Evolutionary conservation across 768 basidiomycete genomes (phyloP), one percentile per base, ranked within the genome.

Genomic region (Leccinellum luteum): DNA sequence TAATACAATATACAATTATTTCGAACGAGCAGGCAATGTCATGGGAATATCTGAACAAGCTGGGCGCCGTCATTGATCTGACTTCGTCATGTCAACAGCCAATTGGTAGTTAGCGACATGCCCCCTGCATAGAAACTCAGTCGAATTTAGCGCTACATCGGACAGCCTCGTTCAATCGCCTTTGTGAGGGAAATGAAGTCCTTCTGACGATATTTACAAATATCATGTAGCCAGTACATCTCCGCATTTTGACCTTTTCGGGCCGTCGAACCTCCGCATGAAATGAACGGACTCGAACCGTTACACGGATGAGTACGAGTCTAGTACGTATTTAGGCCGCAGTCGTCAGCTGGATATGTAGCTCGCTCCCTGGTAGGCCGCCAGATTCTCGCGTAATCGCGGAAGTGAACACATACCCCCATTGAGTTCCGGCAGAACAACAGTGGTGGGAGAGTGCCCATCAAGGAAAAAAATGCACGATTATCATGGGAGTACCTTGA

Each of bases 251-350:
- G 38, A 41, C 55, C 51, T 52, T 57, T 61, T 68, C 54, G 53
- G 61, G 69, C 71, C 71, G 71, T 65, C 59, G 56, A 66, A 73
- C 60, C 58, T 52, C 71, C 71, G 65, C 71, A 63, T 27, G 57
- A 64, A 56, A 69, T 63, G 71, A 71, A 67, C 65, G 69, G 66
- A 62, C 63, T 52, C 64, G 58, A 41, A 41, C 38, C n/a, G n/a
- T n/a, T n/a, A n/a, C n/a, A 59, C 62, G 57, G 50, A 57, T 59
- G 58, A 34, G 58, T 48, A 58, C 56, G 17, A 55, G 30, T 32
- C 30, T 30, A 38, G 57, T 69, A 64, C 58, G 60, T 62, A 59
- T 61, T 62, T 51, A 52, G 57, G 47, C 44, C 58, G 61, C 59
- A 55, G 45, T 19, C 19, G 12, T 19, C 54, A 55, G 48, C 64